These are phyloP conservation scores for Hirschioporus abietinus DNA, from an alignment of 768 basidiomycete species.

Conservation along the genomic window DNA sequence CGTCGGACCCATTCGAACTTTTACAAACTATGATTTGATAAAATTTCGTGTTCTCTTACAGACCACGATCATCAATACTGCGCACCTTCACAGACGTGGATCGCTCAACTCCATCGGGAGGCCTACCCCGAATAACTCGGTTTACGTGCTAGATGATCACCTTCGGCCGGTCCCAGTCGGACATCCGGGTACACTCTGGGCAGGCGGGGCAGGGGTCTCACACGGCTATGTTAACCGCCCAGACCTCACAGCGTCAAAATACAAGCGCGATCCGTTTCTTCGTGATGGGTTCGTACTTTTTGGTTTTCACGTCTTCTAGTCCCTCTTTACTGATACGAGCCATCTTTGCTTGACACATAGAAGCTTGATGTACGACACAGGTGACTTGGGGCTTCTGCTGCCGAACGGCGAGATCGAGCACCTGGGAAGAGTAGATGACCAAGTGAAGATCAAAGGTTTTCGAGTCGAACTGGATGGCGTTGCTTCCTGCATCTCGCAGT, in stretches of 20 bases:
- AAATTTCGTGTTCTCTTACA: constrained; percentile 14
- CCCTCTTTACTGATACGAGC: background rate
- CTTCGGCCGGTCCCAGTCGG: constrained; percentile 12
- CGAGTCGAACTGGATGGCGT: constrained; percentile 18
- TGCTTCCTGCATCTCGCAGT: constrained; percentile 9
- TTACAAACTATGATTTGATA: background rate
- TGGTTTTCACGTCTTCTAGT: background rate
- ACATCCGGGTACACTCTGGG: constrained; percentile 18
- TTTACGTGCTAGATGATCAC: constrained; percentile 17
- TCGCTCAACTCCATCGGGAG: constrained; percentile 18
- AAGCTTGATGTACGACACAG: constrained; percentile 17
- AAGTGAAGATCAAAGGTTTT: constrained; percentile 19
- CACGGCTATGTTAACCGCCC: constrained; percentile 11
- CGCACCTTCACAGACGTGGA: constrained; percentile 39
- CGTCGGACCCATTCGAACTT: constrained; percentile 7
- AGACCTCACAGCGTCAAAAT: constrained; percentile 14
- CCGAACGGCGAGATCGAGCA: constrained; percentile 16
- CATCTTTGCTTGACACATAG: background rate
- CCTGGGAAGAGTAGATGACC: constrained; percentile 16
- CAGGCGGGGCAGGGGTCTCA: constrained; percentile 17
- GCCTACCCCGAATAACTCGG: constrained; percentile 19
- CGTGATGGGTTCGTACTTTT: constrained; percentile 6
- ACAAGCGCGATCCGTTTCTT: constrained; percentile 11
- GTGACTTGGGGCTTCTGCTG: constrained; percentile 14
- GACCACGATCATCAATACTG: constrained; percentile 56